Conservation (phyloP, 768 basidiomycete species). For the Tricholoma matsutake region DNA sequence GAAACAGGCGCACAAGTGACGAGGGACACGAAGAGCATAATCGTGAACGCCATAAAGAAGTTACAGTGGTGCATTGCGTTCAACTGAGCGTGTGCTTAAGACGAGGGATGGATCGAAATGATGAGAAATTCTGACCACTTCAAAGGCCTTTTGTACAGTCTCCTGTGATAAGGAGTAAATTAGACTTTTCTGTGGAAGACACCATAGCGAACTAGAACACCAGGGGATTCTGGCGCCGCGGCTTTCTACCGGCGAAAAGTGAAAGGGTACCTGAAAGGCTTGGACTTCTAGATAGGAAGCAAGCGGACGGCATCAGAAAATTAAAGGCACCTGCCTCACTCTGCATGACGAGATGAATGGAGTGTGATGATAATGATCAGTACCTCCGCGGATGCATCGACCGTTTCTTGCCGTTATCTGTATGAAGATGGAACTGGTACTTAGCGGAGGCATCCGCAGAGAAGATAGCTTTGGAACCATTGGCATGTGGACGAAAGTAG, state of each 20-base stretch:
- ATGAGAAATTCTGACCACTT: not conserved
- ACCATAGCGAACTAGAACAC: conserved; percentile 1
- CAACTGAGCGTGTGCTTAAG: not conserved
- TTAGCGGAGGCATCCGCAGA: not conserved
- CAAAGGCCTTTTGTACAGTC: not conserved
- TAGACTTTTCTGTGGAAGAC: not conserved
- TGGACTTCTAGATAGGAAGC: conserved; percentile 1
- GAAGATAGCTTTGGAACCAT: not conserved
- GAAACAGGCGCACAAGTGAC: not conserved
- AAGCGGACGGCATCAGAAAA: not conserved
- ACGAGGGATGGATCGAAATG: not conserved
- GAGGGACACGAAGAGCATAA: conserved; percentile 11
- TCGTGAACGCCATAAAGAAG: conserved; percentile 9
- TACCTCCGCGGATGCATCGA: conserved; percentile 1
- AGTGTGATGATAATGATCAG: not conserved
- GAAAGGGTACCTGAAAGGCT: not conserved
- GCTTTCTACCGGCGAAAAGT: not conserved
- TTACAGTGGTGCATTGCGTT: conserved; percentile 11
- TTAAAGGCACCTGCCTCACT: not conserved
- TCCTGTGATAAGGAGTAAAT: not conserved
- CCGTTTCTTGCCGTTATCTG: not conserved
- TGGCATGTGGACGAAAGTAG: not conserved
- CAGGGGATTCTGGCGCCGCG: not conserved
- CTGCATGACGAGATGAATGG: not conserved
- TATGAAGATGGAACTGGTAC: not conserved